Conservation (phyloP, 148 eudicot genomes). For the Simmondsia chinensis region DNA sequence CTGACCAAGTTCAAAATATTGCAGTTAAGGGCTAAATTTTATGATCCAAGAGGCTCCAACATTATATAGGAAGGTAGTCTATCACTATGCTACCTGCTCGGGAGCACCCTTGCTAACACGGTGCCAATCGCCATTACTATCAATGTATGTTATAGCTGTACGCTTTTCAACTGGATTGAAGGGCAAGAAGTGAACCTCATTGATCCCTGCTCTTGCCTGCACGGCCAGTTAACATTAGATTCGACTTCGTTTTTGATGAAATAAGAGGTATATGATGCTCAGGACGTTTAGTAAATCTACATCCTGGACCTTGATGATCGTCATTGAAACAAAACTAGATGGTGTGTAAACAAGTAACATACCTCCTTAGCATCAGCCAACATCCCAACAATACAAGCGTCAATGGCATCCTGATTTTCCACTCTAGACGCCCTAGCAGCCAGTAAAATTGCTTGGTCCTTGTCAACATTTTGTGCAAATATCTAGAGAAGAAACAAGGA, state of each 20-base stretch:
- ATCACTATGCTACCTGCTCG: slow-evolving; percentile 66
- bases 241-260: not conserved
- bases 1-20: slow-evolving; percentile 15
- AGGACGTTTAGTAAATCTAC: not conserved
- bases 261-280: not conserved
- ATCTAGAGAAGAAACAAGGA: slow-evolving; percentile 23
- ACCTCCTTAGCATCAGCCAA: slow-evolving; percentile 86
- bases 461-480: slow-evolving; percentile 35
- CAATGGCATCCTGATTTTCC: slow-evolving; percentile 91
- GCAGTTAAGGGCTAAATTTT: not conserved
- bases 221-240: not conserved
- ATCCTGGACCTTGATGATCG: not conserved
- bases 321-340: too few species aligned
- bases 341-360: too few species aligned
- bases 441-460: slow-evolving; percentile 35
- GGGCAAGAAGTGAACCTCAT: slow-evolving; percentile 80
- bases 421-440: slow-evolving; percentile 89
- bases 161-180: slow-evolving; percentile 88
- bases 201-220: slow-evolving; percentile 78
- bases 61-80: not conserved
- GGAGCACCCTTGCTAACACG: slow-evolving; percentile 90
- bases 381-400: slow-evolving; percentile 84
- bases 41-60: not conserved
- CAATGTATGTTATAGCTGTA: slow-evolving; percentile 69
- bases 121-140: slow-evolving; percentile 53